phyloP scores from a whole-genome alignment of 2,329 filamentous ascomycete species.

The Epichloe sp. region DNA sequence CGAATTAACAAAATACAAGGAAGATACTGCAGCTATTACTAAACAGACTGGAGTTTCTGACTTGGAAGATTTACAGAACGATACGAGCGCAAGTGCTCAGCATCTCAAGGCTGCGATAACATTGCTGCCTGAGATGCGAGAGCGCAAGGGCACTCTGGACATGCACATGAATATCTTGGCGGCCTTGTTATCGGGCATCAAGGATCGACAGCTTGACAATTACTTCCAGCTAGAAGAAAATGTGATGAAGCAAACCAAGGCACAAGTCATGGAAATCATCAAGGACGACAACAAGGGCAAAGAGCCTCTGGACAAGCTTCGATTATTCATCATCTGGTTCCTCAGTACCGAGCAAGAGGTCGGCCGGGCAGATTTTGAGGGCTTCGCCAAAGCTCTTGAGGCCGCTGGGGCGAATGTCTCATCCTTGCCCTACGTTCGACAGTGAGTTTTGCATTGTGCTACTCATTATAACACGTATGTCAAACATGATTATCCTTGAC shows the following conservation, averaged over 20 bases:
- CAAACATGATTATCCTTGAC: neutral
- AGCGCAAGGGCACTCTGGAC: conserved; percentile 83
- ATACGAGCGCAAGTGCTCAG: conserved; percentile 77
- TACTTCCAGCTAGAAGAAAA: conserved; percentile 94
- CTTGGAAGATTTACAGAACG: conserved; percentile 83
- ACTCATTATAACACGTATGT: neutral
- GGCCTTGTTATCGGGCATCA: conserved; percentile 63
- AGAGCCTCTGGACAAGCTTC: conserved; percentile 75
- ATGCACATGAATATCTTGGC: conserved; percentile 99
- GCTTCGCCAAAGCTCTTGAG: conserved; percentile 74
- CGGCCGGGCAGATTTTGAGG: conserved; percentile 65
- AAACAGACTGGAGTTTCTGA: conserved; percentile 89
- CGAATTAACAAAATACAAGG: conserved; percentile 87
- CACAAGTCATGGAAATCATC: conserved; percentile 77
- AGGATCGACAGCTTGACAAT: conserved; percentile 87
- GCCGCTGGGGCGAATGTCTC: conserved; percentile 63
- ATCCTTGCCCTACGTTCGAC: conserved; percentile 73
- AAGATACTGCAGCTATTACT: conserved; percentile 86
- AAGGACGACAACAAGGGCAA: conserved; percentile 71
- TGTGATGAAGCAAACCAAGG: conserved; percentile 79
- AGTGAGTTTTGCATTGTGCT: conserved; percentile 37
- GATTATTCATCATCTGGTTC: conserved; percentile 95
- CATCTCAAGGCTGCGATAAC: conserved; percentile 95
- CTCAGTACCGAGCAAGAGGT: conserved; percentile 87
- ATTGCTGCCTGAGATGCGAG: conserved; percentile 76